Percentiles rank a stretch among this genome's conserved stretches.
phyloP scores from a whole-genome alignment of 176 grass and related monocot species.

The Stipa capillata region DNA sequence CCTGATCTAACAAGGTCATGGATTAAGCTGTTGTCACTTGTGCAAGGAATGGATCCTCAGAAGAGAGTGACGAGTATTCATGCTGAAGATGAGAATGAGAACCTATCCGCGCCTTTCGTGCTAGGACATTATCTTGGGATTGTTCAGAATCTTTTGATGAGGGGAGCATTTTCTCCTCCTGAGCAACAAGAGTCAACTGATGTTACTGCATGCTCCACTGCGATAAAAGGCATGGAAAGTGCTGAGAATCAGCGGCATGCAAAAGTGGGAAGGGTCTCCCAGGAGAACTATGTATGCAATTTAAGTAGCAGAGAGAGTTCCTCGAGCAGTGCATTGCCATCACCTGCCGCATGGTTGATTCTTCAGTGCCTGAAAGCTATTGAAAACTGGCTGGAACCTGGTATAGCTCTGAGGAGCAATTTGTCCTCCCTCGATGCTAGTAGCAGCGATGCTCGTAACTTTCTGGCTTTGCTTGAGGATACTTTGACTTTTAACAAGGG shows the following conservation, averaged over 20 bases:
- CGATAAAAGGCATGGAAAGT: conserved; percentile 42
- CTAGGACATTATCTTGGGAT: conserved; percentile 67
- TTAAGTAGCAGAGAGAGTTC: conserved; percentile 23
- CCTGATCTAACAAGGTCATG: conserved; percentile 80
- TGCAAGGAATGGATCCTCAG: conserved; percentile 92
- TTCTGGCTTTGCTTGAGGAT: conserved; percentile 42
- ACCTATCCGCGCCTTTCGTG: conserved; percentile 62
- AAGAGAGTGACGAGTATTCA: conserved; percentile 75
- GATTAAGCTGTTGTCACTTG: conserved; percentile 74
- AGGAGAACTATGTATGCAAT: conserved; percentile 35
- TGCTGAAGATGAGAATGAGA: conserved; percentile 89
- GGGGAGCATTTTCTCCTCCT: conserved; percentile 62
- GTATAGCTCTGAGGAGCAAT: conserved; percentile 32
- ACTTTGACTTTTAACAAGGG: conserved; percentile 37
- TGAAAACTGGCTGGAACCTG: conserved; percentile 69
- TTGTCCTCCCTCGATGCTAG: conserved; percentile 37
- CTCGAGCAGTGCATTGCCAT: conserved; percentile 20
- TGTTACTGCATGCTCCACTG: conserved; percentile 54
- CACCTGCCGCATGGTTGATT: conserved; percentile 59
- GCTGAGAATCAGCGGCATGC: conserved; percentile 66
- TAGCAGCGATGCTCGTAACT: conserved; percentile 22
- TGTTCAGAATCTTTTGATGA: conserved; percentile 72
- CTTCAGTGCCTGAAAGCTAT: conserved; percentile 80
- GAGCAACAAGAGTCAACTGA: conserved; percentile 63
- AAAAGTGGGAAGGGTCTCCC: conserved; percentile 86